These are phyloP conservation scores for Nematocida minor DNA, from an alignment of 371 early-diverging fungal species.

Conservation along the genomic window DNA sequence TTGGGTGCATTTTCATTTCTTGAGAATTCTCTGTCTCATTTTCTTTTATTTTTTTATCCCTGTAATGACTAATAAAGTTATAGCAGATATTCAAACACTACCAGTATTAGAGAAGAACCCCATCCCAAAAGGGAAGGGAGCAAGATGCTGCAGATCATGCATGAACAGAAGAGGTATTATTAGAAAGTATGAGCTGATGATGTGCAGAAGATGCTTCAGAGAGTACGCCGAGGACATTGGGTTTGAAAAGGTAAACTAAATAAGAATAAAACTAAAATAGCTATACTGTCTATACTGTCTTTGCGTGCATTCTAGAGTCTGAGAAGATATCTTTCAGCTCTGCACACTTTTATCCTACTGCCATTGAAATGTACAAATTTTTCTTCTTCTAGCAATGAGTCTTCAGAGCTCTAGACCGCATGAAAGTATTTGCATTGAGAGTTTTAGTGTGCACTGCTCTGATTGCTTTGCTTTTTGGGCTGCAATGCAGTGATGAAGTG, in stretches of 20 bases:
- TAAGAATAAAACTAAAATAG: slow-evolving; percentile 50
- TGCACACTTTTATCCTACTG: too few relatives aligned
- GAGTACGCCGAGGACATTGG: slow-evolving; percentile 95
- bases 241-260: slow-evolving; percentile 67
- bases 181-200: slow-evolving; percentile 93
- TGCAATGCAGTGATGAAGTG: too few relatives aligned
- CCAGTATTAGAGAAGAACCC: slow-evolving; percentile 26
- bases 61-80: slow-evolving; percentile 25
- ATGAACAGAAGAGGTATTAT: slow-evolving; percentile 96
- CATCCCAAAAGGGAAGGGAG: slow-evolving; percentile 55
- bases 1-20: too few relatives aligned
- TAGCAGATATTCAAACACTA: slow-evolving; percentile 24
- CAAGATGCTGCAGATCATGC: slow-evolving; percentile 61
- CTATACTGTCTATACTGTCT: not conserved
- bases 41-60: slow-evolving; percentile 41
- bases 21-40: too few relatives aligned
- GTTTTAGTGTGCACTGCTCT: too few relatives aligned
- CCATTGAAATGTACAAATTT: too few relatives aligned
- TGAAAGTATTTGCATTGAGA: too few relatives aligned
- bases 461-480: too few relatives aligned
- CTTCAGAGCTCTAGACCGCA: too few relatives aligned
- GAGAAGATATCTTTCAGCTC: too few relatives aligned
- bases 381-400: too few relatives aligned
- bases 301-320: too few relatives aligned
- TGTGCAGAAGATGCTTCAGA: slow-evolving; percentile 99